Base-by-base conservation (phyloP, 2,329 filamentous ascomycete species). In the Boeremia lycopersici region DNA sequence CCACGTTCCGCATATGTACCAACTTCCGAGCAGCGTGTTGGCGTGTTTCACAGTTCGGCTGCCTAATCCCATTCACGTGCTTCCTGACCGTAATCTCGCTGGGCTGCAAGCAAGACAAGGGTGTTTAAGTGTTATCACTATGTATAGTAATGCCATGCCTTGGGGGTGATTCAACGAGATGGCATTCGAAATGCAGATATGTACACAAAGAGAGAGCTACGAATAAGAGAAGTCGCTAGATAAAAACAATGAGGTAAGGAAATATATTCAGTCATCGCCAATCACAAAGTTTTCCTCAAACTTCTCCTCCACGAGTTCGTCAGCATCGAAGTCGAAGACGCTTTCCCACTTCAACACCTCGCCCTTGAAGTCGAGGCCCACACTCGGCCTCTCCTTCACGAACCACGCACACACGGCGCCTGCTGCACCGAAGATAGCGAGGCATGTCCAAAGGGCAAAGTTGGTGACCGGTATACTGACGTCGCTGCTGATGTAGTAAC, bases 321-420 rank as follows among this genome's bases (percentile, higher is more conserved):
- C 66, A 0, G 63, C 65, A 54, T 76, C 75, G 13, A 71, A 73
- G 55, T 81, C 79, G 50, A 79, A 81, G 54, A 71, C 79, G 42
- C 69, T 77, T 70, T 76, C 78, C 77, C 79, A 80, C 71, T 69
- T 76, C 30, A 74, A 72, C 35, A 74, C 76, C 63, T 74, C 76
- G 53, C 64, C 74, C 42, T 63, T 76, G 61, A 73, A 80, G 54
- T 81, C 79, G 41, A 72, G 71, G 39, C 76, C 77, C 1, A 81
- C 77, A 35, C 75, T 75, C 3, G 78, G 76, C 42, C 74, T 65
- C 51, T 80, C 78, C 40, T 76, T 68, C 9, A 81, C 74, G 43
- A 76, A 79, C 72, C 75, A 77, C 4, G 78, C 78, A 28, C 79
- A 63, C 30, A 66, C 73, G 3, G 77, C 76, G n/a, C 79, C 79